Evolutionary conservation across 2,329 filamentous ascomycete genomes (phyloP), one percentile per base, ranked within the genome.

Genomic region (Beauveria sp.): DNA sequence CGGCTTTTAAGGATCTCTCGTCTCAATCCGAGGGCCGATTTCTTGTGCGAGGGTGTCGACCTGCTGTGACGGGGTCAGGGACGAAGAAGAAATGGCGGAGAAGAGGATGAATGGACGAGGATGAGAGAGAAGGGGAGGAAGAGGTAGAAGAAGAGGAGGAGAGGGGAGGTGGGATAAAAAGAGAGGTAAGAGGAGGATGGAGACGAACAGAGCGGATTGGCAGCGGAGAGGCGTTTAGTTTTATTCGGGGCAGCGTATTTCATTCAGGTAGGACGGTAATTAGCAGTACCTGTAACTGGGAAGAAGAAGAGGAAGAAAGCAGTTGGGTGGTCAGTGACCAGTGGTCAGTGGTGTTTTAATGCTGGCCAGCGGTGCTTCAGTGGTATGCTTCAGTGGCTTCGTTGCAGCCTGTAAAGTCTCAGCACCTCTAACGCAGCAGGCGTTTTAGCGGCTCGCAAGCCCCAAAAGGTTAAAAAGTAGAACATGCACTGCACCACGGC

Each of bases 81-180:
- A 81, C 77, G 75, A 77, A 30, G 72, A 72, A 73, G 73, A 73
- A 75, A 76, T 76, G 58, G 40, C 50, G 50, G 16, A 26, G 9
- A 77, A 79, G 77, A 75, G 77, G 82, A 83, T 77, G 79, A 81
- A 78, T 81, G 78, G 78, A 78, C 76, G 74, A 70, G 70, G 70
- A 72, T 26, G 70, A 71, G 52, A 49, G 20, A 46, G 52, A 68
- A 67, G 67, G 64, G 63, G 64, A 67, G 63, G 66, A 71, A 65
- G 72, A 72, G 70, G 73, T 14, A 68, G 70, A 70, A 68, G 70
- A 77, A 77, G 79, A 81, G 75, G 75, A 81, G 77, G 77, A 80
- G 73, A 68, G 70, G 70, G 69, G 70, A 73, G 72, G 73, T 73
- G 71, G 71, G 67, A 71, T 65, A 69, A 73, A 71, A 71, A 14